Evolutionary conservation across 768 basidiomycete genomes (phyloP).

Genomic region (Pleurotus tuoliensis): DNA sequence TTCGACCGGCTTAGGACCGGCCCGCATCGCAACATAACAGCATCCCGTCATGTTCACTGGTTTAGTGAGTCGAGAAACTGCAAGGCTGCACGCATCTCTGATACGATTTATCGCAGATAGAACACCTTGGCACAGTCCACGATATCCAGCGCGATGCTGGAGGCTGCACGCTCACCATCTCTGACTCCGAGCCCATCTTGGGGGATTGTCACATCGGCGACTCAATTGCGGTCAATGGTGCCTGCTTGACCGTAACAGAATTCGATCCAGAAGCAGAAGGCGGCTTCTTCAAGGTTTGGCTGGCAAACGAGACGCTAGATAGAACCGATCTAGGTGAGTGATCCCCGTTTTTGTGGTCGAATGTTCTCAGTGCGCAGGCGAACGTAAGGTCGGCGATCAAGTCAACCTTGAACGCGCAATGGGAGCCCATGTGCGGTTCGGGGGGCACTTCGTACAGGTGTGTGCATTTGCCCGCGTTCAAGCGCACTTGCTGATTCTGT

Average conservation of each 20-base stretch:
- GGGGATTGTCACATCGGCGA: slow-evolving; percentile 91
- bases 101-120: slow-evolving; percentile 53
- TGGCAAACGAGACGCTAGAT: slow-evolving; percentile 92
- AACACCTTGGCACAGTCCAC: slow-evolving; percentile 79
- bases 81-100: no score
- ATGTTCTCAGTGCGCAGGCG: slow-evolving; percentile 44
- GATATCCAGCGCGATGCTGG: slow-evolving; percentile 59
- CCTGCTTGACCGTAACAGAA: slow-evolving; percentile 87
- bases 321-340: slow-evolving; percentile 83
- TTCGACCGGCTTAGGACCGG: neutral
- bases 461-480: neutral
- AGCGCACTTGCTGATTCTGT: neutral
- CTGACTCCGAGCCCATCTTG: slow-evolving; percentile 67
- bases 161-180: slow-evolving; percentile 82
- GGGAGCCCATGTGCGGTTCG: slow-evolving; percentile 87
- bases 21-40: neutral
- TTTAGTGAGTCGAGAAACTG: slow-evolving; percentile 44
- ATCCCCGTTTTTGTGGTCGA: neutral
- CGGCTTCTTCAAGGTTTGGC: slow-evolving; percentile 90
- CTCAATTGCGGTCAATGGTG: slow-evolving; percentile 87
- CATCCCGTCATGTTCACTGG: slow-evolving; percentile 68
- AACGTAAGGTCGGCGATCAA: slow-evolving; percentile 70
- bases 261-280: slow-evolving; percentile 56
- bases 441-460: slow-evolving; percentile 98
- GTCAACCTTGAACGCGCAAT: slow-evolving; percentile 95